These are phyloP conservation scores for Dorcoceras hygrometricum DNA, from an alignment of 257 asterid species.

Conservation along the genomic window DNA sequence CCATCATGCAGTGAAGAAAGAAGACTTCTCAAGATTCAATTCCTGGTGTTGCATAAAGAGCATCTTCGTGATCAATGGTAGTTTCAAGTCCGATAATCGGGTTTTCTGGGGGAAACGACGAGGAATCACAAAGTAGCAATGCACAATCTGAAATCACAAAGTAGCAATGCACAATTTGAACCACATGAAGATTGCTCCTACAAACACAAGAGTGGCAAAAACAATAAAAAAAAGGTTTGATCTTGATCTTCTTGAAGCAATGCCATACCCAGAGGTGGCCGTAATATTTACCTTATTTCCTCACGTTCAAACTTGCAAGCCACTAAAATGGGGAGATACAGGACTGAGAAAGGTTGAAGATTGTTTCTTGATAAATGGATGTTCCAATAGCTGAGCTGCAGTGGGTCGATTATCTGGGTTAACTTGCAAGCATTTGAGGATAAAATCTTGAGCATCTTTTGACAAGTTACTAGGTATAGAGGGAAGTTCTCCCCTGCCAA, in stretches of 20 bases:
- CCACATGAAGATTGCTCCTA: not conserved
- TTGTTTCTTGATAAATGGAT: slow-evolving; percentile 49
- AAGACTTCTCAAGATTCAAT: not conserved
- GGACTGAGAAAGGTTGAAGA: slow-evolving; percentile 39
- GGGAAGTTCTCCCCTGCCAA: slow-evolving; percentile 63
- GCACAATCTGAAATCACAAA: not conserved
- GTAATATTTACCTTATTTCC: slow-evolving; percentile 26
- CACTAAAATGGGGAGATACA: slow-evolving; percentile 40
- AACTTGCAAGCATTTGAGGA: slow-evolving; percentile 52
- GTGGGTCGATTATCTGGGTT: slow-evolving; percentile 54
- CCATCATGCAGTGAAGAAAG: not conserved
- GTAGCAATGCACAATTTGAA: not conserved
- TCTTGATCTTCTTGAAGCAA: not conserved
- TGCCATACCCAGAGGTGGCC: slow-evolving; percentile 1
- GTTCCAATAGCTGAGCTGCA: slow-evolving; percentile 59
- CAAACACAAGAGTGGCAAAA: not conserved
- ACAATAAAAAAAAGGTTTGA: not conserved
- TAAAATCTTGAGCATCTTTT: slow-evolving; percentile 56
- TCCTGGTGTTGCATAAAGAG: not conserved
- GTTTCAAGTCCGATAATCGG: not conserved
- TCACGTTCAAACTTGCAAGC: slow-evolving; percentile 22
- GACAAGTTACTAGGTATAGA: slow-evolving; percentile 53
- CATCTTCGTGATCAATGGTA: not conserved
- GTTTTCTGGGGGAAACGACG: not conserved
- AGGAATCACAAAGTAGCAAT: not conserved